Evolutionary conservation across 352 stramenopile species (phyloP).

Genomic region (Albugo candida): DNA sequence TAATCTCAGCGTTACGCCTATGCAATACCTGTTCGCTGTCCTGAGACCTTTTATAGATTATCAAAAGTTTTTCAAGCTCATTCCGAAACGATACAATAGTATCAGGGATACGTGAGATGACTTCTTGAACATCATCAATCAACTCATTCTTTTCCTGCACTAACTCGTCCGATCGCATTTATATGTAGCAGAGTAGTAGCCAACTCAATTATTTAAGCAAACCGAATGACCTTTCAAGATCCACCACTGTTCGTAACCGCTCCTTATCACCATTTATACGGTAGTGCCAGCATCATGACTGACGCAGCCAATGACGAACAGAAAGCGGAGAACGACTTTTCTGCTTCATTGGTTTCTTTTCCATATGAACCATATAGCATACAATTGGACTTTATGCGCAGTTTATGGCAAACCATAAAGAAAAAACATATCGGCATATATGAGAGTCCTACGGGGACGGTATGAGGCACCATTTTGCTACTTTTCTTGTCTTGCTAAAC

Average conservation of each 20-base stretch:
- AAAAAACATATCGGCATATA: constrained; percentile 76
- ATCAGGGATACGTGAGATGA: constrained; percentile 47
- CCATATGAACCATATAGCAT: constrained; percentile 82
- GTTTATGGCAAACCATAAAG: constrained; percentile 72
- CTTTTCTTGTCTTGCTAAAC: neutral
- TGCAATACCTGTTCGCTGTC: constrained; percentile 60
- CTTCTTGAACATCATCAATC: constrained; percentile 40
- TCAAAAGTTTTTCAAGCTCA: constrained; percentile 64
- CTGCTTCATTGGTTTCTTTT: constrained; percentile 56
- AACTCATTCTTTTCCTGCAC: constrained; percentile 2
- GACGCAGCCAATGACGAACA: too few relatives aligned
- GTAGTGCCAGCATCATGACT: too few relatives aligned
- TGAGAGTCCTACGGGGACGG: constrained; percentile 82
- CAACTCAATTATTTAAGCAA: too few relatives aligned
- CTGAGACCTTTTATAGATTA: constrained; percentile 53
- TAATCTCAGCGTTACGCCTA: constrained; percentile 45
- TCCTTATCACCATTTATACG: too few relatives aligned
- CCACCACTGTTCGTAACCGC: too few relatives aligned
- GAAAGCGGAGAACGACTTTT: too few relatives aligned
- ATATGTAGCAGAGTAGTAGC: too few relatives aligned
- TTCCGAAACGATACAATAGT: constrained; percentile 51
- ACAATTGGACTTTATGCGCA: constrained; percentile 75
- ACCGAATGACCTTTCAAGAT: too few relatives aligned
- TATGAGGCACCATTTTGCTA: constrained; percentile 4
- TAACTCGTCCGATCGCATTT: too few relatives aligned